Percentiles rank a stretch among this genome's conserved stretches.
phyloP scores from a whole-genome alignment of 2,329 filamentous ascomycete genomes.

The Fusarium penzigii region DNA sequence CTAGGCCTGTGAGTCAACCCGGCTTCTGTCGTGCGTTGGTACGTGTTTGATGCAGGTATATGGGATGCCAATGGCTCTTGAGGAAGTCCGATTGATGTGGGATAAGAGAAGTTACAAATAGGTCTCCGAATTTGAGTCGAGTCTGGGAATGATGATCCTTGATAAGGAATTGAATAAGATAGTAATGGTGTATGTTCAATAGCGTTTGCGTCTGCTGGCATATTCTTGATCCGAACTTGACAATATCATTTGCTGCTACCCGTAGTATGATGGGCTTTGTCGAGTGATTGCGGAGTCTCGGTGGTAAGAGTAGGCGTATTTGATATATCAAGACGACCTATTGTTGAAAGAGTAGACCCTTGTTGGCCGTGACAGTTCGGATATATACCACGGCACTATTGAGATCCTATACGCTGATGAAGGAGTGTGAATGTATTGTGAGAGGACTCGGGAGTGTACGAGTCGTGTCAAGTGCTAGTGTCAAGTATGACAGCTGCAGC shows the following conservation, averaged over 20 bases:
- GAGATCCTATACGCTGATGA: constrained; percentile 2
- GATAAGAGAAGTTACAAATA: constrained; percentile 28
- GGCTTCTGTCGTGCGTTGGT: not conserved
- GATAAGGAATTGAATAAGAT: not conserved
- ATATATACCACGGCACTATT: not conserved
- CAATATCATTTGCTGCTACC: not conserved
- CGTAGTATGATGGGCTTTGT: not conserved
- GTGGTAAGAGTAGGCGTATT: not conserved
- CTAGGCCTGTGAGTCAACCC: not conserved
- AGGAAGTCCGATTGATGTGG: constrained; percentile 11
- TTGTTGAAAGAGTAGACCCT: not conserved
- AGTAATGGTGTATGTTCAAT: not conserved
- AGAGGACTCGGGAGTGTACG: constrained; percentile 11
- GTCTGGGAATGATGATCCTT: not conserved
- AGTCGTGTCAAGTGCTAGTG: constrained; percentile 17
- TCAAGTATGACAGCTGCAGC: constrained; percentile 10
- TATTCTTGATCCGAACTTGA: not conserved
- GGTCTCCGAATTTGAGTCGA: not conserved
- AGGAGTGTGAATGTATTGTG: not conserved
- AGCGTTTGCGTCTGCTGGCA: not conserved
- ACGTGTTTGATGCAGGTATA: not conserved
- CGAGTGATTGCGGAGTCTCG: not conserved
- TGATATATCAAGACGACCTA: not conserved
- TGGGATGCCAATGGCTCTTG: not conserved
- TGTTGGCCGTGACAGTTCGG: not conserved